These are phyloP conservation scores for Fraxinus xanthoxyloides DNA, from an alignment of 305 asterid species.

Conservation along the genomic window DNA sequence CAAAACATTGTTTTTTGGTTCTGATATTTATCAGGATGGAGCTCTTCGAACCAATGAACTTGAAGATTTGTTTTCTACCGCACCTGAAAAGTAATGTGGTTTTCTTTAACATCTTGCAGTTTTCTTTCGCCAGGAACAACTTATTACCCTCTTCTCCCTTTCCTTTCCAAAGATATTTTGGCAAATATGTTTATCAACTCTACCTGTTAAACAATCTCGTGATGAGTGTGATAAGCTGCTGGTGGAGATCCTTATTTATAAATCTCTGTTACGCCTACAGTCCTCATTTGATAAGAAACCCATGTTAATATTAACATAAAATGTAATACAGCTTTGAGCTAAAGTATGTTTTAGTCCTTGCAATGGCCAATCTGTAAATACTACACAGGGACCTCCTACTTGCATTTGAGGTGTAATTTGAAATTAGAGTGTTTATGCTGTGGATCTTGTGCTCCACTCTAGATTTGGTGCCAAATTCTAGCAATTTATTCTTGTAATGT, in stretches of 20 bases:
- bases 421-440: background rate
- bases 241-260: background rate
- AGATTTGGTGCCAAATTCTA: background rate
- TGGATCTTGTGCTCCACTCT: background rate
- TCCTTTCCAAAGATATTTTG: background rate
- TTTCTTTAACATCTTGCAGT: slow-evolving; percentile 9
- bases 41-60: slow-evolving; percentile 78
- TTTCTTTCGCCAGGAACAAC: slow-evolving; percentile 8
- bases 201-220: background rate
- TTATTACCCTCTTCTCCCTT: slow-evolving; percentile 3
- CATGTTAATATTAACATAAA: background rate
- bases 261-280: background rate
- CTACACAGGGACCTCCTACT: background rate
- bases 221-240: slow-evolving; percentile 7
- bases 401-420: background rate
- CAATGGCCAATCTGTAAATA: background rate
- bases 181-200: slow-evolving; percentile 1
- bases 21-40: slow-evolving; percentile 72
- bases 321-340: background rate
- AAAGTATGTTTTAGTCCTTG: background rate
- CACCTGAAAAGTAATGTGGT: slow-evolving; percentile 84
- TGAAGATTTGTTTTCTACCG: slow-evolving; percentile 90
- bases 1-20: slow-evolving; percentile 22
- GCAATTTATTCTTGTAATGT: background rate
- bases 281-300: background rate